Base-by-base conservation (phyloP, 441 rosid species). In the Hura crepitans region DNA sequence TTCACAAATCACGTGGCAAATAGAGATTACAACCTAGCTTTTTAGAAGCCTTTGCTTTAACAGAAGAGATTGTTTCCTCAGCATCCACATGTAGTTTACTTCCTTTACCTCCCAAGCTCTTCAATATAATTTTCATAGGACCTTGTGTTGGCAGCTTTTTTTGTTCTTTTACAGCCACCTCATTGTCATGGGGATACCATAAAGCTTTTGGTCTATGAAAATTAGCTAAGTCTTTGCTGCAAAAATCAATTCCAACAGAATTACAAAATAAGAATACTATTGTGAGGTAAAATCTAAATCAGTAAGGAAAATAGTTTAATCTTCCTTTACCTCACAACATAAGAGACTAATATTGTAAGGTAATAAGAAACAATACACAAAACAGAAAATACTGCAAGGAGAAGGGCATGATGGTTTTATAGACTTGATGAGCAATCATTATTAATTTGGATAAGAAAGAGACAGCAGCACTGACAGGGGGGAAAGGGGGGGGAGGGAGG, bases 101-200 rank as follows among this genome's bases (percentile, higher is more conserved):
- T 76, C 97, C 99, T 83, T 96, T 96, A 71, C 98, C 98, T 72
- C 99, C 98, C 80, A 93, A 81, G 81, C 98, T 96, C 92, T 91
- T 96, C 42, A 96, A 74, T 66, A 96, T 79, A 71, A 93, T 81
- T 81, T 89, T 93, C 98, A 93, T 91, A 63, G 91, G 86, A 46
- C 99, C 96, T 67, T 79, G 84, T 6, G 94, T 81, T 35, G 97
- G 90, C 65, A 89, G 83, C 87, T 88, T 91, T 68, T 88, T 91
- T 84, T 84, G 97, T 74, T 87, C 91, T 81, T 90, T 91, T 70
- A 90, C 90, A 70, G 97, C 97, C 73, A 93, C 88, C 85, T 91
- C 98, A 85, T 85, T 89, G 79, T 87, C 97, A 83, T 91, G 96
- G 23, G 98, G 99, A 84, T 88, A 96, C 99, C 99, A 96, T 65